phyloP scores from a whole-genome alignment of 352 stramenopile species.

The Discostella stelligera region DNA sequence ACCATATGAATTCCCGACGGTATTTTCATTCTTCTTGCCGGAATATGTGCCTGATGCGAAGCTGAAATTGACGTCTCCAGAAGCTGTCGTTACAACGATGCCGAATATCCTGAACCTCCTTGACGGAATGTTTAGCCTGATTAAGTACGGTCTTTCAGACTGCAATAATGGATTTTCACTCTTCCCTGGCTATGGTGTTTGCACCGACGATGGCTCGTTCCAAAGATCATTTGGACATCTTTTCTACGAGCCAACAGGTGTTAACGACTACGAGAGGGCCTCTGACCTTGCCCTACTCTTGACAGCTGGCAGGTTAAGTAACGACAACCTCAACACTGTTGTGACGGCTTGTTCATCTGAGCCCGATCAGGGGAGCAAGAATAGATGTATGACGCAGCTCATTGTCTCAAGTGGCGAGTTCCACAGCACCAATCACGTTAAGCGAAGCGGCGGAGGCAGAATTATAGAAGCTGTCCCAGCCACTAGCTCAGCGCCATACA shows the following conservation, averaged over 20 bases:
- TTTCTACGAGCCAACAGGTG: conserved; percentile 30
- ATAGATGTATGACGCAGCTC: conserved; percentile 53
- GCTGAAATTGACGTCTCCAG: conserved; percentile 41
- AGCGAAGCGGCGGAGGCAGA: conserved; percentile 38
- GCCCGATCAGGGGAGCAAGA: conserved; percentile 26
- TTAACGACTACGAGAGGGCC: conserved; percentile 20
- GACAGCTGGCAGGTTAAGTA: conserved; percentile 58
- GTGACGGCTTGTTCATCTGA: conserved; percentile 38
- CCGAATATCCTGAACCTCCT: conserved; percentile 60
- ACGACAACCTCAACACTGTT: conserved; percentile 40
- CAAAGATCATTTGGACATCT: conserved; percentile 38
- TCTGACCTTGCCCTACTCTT: conserved; percentile 63
- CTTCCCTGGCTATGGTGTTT: conserved; percentile 27
- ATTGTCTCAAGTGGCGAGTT: conserved; percentile 69
- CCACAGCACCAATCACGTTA: conserved; percentile 53
- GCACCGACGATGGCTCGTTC: conserved; percentile 27
- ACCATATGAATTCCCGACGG: conserved; percentile 57
- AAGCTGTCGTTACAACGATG: conserved; percentile 66
- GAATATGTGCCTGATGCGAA: conserved; percentile 53
- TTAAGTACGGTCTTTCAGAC: conserved; percentile 67
- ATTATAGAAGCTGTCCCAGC: neutral
- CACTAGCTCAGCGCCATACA: conserved; percentile 50
- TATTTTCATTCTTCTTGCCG: conserved; percentile 79
- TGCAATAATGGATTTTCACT: conserved; percentile 56
- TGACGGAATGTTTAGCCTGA: conserved; percentile 71